These are phyloP conservation scores for thale cress (Arabidopsis thaliana) DNA, from an alignment of 345 rosid genomes.

Conservation along the genomic window DNA sequence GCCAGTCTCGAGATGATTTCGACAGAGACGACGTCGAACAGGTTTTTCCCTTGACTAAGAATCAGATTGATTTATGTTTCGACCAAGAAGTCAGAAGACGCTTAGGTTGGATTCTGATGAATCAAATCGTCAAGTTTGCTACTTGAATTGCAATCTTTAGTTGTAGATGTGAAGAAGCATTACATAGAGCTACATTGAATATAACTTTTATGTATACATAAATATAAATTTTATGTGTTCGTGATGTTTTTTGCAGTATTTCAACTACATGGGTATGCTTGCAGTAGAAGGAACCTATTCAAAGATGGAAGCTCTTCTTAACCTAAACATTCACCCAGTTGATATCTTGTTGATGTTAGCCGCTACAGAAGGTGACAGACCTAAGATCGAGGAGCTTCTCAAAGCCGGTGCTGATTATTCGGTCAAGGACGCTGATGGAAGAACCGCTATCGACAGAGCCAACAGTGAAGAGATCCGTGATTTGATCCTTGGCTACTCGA, in stretches of 20 bases:
- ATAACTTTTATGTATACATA: too few species aligned
- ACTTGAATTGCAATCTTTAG: too few species aligned
- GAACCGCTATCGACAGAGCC: slow-evolving; percentile 78
- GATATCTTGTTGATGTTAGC: slow-evolving; percentile 83
- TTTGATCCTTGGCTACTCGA: slow-evolving; percentile 62
- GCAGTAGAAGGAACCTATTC: slow-evolving; percentile 88
- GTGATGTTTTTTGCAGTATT: slow-evolving; percentile 58
- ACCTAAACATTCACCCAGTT: slow-evolving; percentile 77
- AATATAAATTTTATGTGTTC: not conserved
- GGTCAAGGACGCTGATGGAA: slow-evolving; percentile 75
- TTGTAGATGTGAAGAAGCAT: too few species aligned
- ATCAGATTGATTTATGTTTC: not conserved
- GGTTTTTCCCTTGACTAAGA: slow-evolving; percentile 44
- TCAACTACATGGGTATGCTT: slow-evolving; percentile 97
- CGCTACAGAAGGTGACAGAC: slow-evolving; percentile 85
- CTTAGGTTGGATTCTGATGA: not conserved
- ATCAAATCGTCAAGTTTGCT: not conserved
- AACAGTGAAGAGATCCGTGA: slow-evolving; percentile 66
- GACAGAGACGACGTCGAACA: slow-evolving; percentile 97
- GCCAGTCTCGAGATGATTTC: slow-evolving; percentile 87
- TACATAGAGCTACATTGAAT: too few species aligned
- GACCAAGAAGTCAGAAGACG: not conserved
- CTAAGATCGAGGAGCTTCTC: slow-evolving; percentile 84
- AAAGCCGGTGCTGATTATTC: slow-evolving; percentile 76
- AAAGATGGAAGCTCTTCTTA: slow-evolving; percentile 89